Percentiles rank a stretch among this genome's conserved stretches.
These are phyloP conservation scores for Paramyrothecium sp. DNA, from an alignment of 2,329 filamentous ascomycete species.

Conservation along the genomic window DNA sequence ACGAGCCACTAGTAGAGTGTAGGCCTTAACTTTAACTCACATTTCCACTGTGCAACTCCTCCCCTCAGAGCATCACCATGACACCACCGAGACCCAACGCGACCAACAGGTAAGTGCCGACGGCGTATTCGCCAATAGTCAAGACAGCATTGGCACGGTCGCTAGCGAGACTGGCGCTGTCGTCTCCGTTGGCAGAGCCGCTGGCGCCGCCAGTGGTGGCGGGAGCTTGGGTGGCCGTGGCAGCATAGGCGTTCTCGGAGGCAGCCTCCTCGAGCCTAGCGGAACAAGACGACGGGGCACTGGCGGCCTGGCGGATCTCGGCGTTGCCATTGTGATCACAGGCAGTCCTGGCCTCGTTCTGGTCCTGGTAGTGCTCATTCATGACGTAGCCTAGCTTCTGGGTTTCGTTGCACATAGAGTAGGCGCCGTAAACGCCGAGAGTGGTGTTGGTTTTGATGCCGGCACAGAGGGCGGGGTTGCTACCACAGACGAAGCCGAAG, in stretches of 20 bases:
- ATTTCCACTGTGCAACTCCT: no score
- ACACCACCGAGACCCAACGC: slow-evolving; percentile 50
- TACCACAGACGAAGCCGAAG: slow-evolving; percentile 73
- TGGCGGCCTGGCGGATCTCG: slow-evolving; percentile 47
- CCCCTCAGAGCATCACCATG: slow-evolving; percentile 56
- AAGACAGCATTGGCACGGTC: no score
- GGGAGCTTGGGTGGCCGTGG: slow-evolving; percentile 28
- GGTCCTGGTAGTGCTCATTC: slow-evolving; percentile 69
- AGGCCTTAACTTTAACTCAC: no score
- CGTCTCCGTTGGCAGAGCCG: slow-evolving; percentile 7
- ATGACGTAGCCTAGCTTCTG: slow-evolving; percentile 74
- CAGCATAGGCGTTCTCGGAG: slow-evolving; percentile 51
- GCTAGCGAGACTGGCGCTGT: slow-evolving; percentile 32
- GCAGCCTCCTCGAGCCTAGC: slow-evolving; percentile 62
- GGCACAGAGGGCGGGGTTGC: slow-evolving; percentile 51
- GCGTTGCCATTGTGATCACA: slow-evolving; percentile 74
- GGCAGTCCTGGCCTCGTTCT: slow-evolving; percentile 46
- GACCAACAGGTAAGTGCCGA: slow-evolving; percentile 51
- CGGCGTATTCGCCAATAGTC: no score
- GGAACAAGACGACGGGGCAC: slow-evolving; percentile 53
- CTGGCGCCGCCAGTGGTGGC: slow-evolving; percentile 20
- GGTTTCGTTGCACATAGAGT: slow-evolving; percentile 70
- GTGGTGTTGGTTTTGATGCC: slow-evolving; percentile 69
- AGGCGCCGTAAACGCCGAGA: slow-evolving; percentile 70
- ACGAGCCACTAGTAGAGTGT: no score